These are phyloP conservation scores for Sporothrix brasiliensis DNA, from an alignment of 2,329 filamentous ascomycete genomes.

Conservation along the genomic window DNA sequence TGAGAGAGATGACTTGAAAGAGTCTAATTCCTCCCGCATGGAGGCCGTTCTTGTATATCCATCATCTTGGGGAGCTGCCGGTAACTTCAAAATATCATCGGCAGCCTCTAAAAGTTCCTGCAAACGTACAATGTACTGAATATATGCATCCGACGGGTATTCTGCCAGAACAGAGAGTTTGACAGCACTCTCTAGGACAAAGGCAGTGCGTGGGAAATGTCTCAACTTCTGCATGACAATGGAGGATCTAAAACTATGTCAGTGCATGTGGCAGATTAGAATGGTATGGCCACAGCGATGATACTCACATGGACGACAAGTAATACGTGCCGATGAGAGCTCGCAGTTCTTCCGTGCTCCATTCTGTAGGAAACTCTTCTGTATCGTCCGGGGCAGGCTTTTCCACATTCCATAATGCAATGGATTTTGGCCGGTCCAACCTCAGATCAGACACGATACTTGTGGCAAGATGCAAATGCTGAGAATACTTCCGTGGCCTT, in stretches of 20 bases:
- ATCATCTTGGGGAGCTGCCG: background rate
- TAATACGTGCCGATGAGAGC: slow-evolving; percentile 20
- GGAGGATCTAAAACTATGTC: background rate
- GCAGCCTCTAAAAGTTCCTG: background rate
- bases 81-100: background rate
- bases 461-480: slow-evolving; percentile 23
- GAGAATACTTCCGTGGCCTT: slow-evolving; percentile 16
- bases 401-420: slow-evolving; percentile 11
- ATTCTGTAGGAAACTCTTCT: background rate
- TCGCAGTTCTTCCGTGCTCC: background rate
- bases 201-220: background rate
- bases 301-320: slow-evolving; percentile 8
- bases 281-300: too few species aligned
- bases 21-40: background rate
- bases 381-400: background rate
- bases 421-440: slow-evolving; percentile 23
- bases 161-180: background rate
- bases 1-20: background rate
- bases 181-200: background rate
- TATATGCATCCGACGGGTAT: background rate
- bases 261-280: background rate
- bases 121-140: slow-evolving; percentile 1
- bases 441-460: slow-evolving; percentile 27
- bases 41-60: background rate
- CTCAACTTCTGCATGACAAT: slow-evolving; percentile 7